These are phyloP conservation scores for Cinchona pubescens DNA, from an alignment of 257 asterid species.

Conservation along the genomic window DNA sequence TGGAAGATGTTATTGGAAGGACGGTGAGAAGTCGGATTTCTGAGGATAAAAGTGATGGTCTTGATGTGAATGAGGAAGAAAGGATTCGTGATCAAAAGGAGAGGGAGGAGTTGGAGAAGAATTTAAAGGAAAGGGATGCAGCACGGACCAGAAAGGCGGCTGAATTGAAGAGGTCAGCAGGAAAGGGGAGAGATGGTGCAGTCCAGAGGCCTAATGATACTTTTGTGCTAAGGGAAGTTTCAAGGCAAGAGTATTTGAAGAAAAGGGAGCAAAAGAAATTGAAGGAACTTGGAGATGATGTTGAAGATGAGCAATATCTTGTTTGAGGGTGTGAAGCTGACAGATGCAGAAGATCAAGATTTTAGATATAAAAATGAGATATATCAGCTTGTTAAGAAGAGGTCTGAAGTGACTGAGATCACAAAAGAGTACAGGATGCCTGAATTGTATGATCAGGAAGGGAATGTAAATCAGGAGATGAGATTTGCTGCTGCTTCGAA, in stretches of 20 bases:
- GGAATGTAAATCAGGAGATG: slow-evolving; percentile 52
- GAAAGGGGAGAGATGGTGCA: slow-evolving; percentile 15
- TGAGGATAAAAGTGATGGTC: slow-evolving; percentile 41
- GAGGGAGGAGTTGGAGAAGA: slow-evolving; percentile 65
- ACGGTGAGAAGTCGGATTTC: slow-evolving; percentile 23
- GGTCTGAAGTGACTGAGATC: slow-evolving; percentile 50
- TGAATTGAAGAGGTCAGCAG: background rate
- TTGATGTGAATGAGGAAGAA: slow-evolving; percentile 82
- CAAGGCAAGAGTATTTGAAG: slow-evolving; percentile 76
- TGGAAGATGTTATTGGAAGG: slow-evolving; percentile 43
- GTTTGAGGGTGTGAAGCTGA: slow-evolving; percentile 56
- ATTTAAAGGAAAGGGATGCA: slow-evolving; percentile 67
- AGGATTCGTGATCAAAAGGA: slow-evolving; percentile 69
- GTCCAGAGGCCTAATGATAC: slow-evolving; percentile 43
- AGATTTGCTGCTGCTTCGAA: slow-evolving; percentile 50
- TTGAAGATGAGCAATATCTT: slow-evolving; percentile 72
- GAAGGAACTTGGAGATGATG: slow-evolving; percentile 72
- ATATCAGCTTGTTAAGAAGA: slow-evolving; percentile 66
- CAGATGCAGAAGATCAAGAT: slow-evolving; percentile 55
- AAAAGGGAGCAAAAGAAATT: slow-evolving; percentile 73
- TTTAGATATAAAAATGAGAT: slow-evolving; percentile 56
- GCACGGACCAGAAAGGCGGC: slow-evolving; percentile 71
- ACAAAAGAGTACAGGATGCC: slow-evolving; percentile 61
- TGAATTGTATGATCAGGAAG: slow-evolving; percentile 57
- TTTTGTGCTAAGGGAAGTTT: slow-evolving; percentile 41